A percentile compares a stretch with the other conserved stretches of the same genome.
phyloP scores from a whole-genome alignment of 371 early-diverging fungal genomes.

The Caulochytrium protostelioides region DNA sequence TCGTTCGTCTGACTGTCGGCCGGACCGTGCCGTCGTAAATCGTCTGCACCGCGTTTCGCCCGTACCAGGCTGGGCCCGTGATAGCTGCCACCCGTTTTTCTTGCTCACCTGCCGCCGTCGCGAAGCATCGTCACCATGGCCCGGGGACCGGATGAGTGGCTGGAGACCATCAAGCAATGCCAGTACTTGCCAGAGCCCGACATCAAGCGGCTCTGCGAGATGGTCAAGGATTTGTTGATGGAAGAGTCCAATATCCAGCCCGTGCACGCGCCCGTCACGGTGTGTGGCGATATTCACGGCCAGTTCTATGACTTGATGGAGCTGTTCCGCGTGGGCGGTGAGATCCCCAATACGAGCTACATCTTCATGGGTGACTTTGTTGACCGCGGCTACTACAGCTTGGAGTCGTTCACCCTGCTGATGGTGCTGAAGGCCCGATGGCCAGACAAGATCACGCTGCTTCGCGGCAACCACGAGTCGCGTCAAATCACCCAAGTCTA shows the following conservation, averaged over 20 bases:
- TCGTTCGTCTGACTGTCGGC: too few relatives aligned
- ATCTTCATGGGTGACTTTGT: conserved; percentile 99
- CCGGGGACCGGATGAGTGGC: conserved; percentile 69
- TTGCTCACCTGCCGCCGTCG: too few relatives aligned
- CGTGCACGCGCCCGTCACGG: conserved; percentile 82
- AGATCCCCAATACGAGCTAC: conserved; percentile 91
- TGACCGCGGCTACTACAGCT: conserved; percentile 94
- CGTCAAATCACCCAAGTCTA: conserved; percentile 98
- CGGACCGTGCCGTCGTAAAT: too few relatives aligned
- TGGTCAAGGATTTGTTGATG: conserved; percentile 76
- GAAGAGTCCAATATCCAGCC: conserved; percentile 93
- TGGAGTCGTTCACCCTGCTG: conserved; percentile 89
- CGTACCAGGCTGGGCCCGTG: too few relatives aligned
- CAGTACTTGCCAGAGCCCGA: conserved; percentile 75
- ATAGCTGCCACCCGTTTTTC: too few relatives aligned
- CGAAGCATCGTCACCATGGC: too few relatives aligned
- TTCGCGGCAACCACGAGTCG: conserved; percentile 98
- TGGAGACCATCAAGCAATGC: conserved; percentile 67
- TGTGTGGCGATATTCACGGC: conserved; percentile 95
- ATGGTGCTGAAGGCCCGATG: conserved; percentile 86
- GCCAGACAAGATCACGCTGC: conserved; percentile 88
- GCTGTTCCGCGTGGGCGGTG: conserved; percentile 93
- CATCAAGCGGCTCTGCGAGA: conserved; percentile 88
- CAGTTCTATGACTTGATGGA: conserved; percentile 97
- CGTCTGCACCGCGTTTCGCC: too few relatives aligned